These are phyloP conservation scores for Grosmannia penicillata DNA, from an alignment of 2,329 filamentous ascomycete genomes.

Conservation along the genomic window DNA sequence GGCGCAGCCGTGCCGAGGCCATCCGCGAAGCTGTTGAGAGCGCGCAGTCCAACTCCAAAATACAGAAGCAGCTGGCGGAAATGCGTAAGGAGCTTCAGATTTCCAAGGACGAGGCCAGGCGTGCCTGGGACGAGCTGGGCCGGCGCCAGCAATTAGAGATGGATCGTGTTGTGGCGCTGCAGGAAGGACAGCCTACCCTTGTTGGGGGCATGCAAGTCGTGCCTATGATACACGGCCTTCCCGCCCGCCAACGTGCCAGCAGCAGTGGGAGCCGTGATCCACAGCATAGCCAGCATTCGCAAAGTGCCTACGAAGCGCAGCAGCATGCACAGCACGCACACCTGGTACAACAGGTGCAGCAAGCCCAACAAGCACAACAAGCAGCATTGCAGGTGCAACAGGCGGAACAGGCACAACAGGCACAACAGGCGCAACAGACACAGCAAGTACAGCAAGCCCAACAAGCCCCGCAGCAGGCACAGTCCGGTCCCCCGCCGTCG, in stretches of 20 bases:
- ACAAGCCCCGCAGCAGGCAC: constrained; percentile 6
- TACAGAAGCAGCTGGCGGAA: constrained; percentile 68
- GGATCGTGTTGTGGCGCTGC: constrained; percentile 70
- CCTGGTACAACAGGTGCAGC: background rate
- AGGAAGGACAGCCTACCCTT: constrained; percentile 74
- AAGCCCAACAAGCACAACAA: background rate
- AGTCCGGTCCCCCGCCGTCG: background rate
- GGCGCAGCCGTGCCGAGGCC: constrained; percentile 52
- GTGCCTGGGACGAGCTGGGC: constrained; percentile 94
- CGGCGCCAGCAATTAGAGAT: constrained; percentile 86
- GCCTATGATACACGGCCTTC: constrained; percentile 66
- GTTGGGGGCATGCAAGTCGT: constrained; percentile 92
- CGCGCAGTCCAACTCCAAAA: constrained; percentile 52
- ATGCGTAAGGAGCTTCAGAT: constrained; percentile 89
- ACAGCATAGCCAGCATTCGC: constrained; percentile 11
- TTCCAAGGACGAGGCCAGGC: constrained; percentile 85
- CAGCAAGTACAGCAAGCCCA: background rate
- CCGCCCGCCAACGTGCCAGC: constrained; percentile 31
- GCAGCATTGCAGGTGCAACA: too few species aligned
- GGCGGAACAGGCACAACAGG: constrained; percentile 1
- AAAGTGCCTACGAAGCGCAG: constrained; percentile 5
- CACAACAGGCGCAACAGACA: constrained; percentile 2
- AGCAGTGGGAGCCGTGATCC: constrained; percentile 24
- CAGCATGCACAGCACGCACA: background rate
- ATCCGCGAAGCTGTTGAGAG: constrained; percentile 50